Base-by-base conservation (phyloP, 1,284 basidiomycete genomes). In the Clitocybe nebularis region DNA sequence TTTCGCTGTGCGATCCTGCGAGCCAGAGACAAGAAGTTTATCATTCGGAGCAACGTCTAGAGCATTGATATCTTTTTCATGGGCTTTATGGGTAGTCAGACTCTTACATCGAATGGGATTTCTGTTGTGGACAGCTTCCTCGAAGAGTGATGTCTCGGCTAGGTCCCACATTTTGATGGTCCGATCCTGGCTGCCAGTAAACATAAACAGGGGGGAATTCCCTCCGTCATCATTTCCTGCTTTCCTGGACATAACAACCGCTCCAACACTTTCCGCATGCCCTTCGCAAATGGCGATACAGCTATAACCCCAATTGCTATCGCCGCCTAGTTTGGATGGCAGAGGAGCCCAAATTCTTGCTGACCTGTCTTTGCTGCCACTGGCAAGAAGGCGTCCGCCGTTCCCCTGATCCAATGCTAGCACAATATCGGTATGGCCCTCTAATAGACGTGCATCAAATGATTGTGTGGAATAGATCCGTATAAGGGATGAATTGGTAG, bases 121-220 rank as follows among this genome's bases (percentile, higher is more conserved):
- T 21, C 64, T 62, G 36, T 46, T 58, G 19, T 54, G 54, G 4
- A 52, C 43, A 44, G 47, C 36, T 44, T 42, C 22, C 49, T 42
- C 36, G 19, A 45, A 44, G 4, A 59, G 35, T 2, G 74, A 64
- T 3, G 89, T 64, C 17, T 56, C 57, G 0, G 79, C 72, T 10
- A 96, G 64, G 64, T 99, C 94, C 96, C 96, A 99, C 79, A 99
- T 85, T 66, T 99, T 99, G 63, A 97, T 88, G 2, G 96, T 99
- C 21, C 92, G 82, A 62, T 99, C 96, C 66, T 98, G 94, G 57
- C 88, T 91, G 13, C 93, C 96, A 3, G 93, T 96, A 57, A 95
- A 87, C 71, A 94, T 74, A 66, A 95, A 93, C 20, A 68, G 69
- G 28, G 66, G 66, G 24, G 29, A 21, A 35, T 59, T 20, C 35